Percentiles rank a stretch among this genome's conserved stretches.
Conservation (phyloP, 2,329 filamentous ascomycete species). For the Podosphaera xanthii region DNA sequence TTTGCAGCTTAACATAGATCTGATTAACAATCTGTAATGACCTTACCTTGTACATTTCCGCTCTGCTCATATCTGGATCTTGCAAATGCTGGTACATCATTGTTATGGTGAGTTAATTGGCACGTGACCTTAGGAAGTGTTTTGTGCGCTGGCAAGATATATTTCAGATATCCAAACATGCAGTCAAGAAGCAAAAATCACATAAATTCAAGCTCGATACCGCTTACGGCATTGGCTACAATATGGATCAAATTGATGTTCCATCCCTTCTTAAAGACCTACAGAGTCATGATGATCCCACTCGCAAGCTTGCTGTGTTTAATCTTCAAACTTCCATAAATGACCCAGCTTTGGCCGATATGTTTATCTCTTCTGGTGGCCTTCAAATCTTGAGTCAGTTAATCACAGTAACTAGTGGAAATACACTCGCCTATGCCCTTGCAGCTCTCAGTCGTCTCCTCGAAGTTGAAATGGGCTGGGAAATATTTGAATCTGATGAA, state of each 20-base stretch:
- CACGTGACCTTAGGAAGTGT: no score
- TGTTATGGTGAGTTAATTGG: no score
- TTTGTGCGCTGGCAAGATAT: background rate
- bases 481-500: conserved; percentile 45
- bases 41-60: no score
- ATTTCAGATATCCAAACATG: background rate
- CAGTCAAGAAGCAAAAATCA: background rate
- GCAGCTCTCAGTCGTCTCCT: conserved; percentile 71
- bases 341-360: conserved; percentile 86
- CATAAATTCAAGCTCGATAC: background rate
- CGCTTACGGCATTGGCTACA: background rate
- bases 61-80: no score
- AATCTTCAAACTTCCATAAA: conserved; percentile 90
- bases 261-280: conserved; percentile 40
- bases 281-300: conserved; percentile 58
- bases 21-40: no score
- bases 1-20: no score
- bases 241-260: conserved; percentile 42
- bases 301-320: conserved; percentile 96
- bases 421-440: conserved; percentile 85
- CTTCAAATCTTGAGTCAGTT: conserved; percentile 60
- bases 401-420: conserved; percentile 67
- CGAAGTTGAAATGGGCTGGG: conserved; percentile 97
- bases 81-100: background rate
- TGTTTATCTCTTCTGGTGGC: conserved; percentile 81